Base-by-base conservation (phyloP, 768 basidiomycete genomes). In the Suillus subaureus region DNA sequence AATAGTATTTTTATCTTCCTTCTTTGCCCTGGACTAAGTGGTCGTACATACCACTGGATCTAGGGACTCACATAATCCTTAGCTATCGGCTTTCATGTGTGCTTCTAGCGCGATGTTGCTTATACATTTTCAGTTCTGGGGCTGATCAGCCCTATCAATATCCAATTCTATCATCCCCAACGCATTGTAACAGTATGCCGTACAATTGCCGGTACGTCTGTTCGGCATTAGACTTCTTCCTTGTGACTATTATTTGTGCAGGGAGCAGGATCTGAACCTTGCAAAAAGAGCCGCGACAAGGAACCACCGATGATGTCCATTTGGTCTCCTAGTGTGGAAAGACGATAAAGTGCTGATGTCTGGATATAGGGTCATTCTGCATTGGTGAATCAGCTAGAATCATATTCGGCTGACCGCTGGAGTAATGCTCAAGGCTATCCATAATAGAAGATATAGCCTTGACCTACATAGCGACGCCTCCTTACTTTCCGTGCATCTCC, bases 161-260 rank as follows among this genome's bases (percentile, higher is more conserved):
- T 55, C 54, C 54, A 35, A 55, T 35, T 35, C 0, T 21, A 35
- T n/a, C 21, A 21, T 35, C 33, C 21, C 54, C 33, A 13, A 35
- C 12, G 12, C 21, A 55, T 55, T 35, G 12, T n/a, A n/a, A n/a
- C 33, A 55, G 12, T n/a, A 55, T 55, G 52, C 33, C 12, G 21
- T 35, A n/a, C 54, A 55, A 35, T 55, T 55, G 6, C 54, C n/a
- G 54, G 54, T 55, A 33, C 31, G 52, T 33, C 52, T 55, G 33
- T 12, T n/a, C 11, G 54, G 54, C 54, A 33, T 16, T 18, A 55
- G 33, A 6, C 26, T 21, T 39, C 26, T 58, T 42, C 40, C 23
- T 31, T 6, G 23, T 60, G 39, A 26, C 15, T 40, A 60, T 42
- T 28, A 1, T 43, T 42, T 21, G 26, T 43, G 26, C 28, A 21